Base-by-base conservation (phyloP, 164 flowering plant genomes). In the Santalum album region DNA sequence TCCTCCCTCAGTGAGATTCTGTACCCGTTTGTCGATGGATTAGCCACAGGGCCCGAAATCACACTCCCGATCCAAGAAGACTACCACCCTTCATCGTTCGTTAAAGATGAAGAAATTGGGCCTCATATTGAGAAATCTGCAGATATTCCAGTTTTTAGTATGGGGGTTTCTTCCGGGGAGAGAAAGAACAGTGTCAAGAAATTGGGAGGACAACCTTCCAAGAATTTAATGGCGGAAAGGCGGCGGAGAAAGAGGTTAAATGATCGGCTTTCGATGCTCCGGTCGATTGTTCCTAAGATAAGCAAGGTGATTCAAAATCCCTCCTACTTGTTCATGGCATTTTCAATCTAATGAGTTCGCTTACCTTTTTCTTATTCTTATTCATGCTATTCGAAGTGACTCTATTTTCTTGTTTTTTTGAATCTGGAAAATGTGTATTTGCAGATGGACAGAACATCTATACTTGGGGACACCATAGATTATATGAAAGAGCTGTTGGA, bases 41-140 rank as follows among this genome's bases (percentile, higher is more conserved):
- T 63, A 50, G 53, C 71, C 53, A 57, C 71, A 38, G 42, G 65
- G 2, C 70, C 72, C 32, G 17, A 12, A 15, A 39, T 55, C 2
- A 60, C 73, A 48, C 55, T 75, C 44, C 72, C 60, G 24, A 21
- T 52, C 18, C 78, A 74, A 40, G 78, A 75, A 26, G 74, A 71
- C n/a, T 60, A 65, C 55, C 66, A n/a, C n/a, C n/a, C n/a, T n/a
- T n/a, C 67, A 15, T 47, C 61, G 2, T 14, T 62, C 40, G 54
- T 65, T 38, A 72, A 73, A 15, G 72, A 71, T 42, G 71, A 63
- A 14, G 67, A 69, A 36, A 25, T 60, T 24, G 65, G 68, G 25
- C 54, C 59, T 15, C 62, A 66, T 25, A 48, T 49, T 25, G 51
- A 49, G 23, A 74, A 64, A 56, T 10, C 54, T 23, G 49, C 49